Base-by-base conservation (phyloP, 257 asterid species). In the Solanum dulcamara region DNA sequence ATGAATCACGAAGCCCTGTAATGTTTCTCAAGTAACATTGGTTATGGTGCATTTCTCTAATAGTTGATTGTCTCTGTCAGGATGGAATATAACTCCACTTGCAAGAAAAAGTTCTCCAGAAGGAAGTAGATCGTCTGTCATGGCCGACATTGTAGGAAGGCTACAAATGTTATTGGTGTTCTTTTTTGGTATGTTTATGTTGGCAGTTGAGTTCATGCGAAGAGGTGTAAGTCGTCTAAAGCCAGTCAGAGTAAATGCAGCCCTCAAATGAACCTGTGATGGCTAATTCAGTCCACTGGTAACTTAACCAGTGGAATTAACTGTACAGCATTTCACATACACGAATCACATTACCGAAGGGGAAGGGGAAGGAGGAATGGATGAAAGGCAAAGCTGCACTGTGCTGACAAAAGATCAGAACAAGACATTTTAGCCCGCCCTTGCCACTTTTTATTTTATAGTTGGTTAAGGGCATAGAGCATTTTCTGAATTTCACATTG, bases 201-300 rank as follows among this genome's bases (percentile, higher is more conserved):
- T 93, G 84, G 92, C 90, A 38, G 88, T 91, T 40, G 94, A 92
- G 81, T 85, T 88, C 88, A 57, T 89, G 48, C 86, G 91, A 91
- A 91, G 93, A 79, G 92, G 92, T 17, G 86, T 92, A 83, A 89
- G 84, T 87, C 90, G 93, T 66, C 88, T 93, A 40, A 93, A 96
- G 86, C 94, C 96, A 10, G 91, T 91, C 37, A 93, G 91, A 91
- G 98, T 96, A 57, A 96, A 90, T 86, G 35, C 94, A 66, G 80
- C 91, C 85, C 94, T 91, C 77, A 87, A 97, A 85, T 93, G 89
- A 92, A 88, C 87, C 81, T 53, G 77, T 68, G 84, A 71, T 57
- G 75, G 48, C 74, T 22, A 80, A 90, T 84, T 91, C 81, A 86
- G 81, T 87, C 85, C 77, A 80, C 91, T 30, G 94, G 96, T 93